These are phyloP conservation scores for Phytomonas francai DNA, from an alignment of 208 protist genomes.

Conservation along the genomic window DNA sequence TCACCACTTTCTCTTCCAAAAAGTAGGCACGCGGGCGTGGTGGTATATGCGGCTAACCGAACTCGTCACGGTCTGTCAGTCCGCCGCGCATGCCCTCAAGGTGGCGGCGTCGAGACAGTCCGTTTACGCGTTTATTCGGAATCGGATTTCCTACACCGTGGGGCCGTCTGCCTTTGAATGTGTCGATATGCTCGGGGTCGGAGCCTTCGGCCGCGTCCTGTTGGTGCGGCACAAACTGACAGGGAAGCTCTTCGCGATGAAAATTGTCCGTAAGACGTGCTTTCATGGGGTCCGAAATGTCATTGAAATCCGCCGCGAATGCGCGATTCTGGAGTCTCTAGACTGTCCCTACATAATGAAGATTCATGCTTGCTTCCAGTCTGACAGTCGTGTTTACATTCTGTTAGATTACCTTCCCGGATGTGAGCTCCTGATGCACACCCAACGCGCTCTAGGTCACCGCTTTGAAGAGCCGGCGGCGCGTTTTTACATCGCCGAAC, in stretches of 20 bases:
- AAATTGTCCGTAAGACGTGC: slow-evolving; percentile 53
- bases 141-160: slow-evolving; percentile 29
- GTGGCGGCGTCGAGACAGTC: slow-evolving; percentile 20
- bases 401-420: slow-evolving; percentile 90
- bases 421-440: slow-evolving; percentile 91
- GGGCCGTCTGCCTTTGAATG: slow-evolving; percentile 44
- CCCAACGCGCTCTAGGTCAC: slow-evolving; percentile 40
- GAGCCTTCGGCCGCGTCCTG: slow-evolving; percentile 68
- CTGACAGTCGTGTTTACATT: slow-evolving; percentile 78
- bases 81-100: slow-evolving; percentile 9
- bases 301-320: slow-evolving; percentile 61
- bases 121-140: slow-evolving; percentile 26
- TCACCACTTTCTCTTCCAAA: slow-evolving; percentile 69
- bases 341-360: slow-evolving; percentile 85
- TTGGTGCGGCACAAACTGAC: slow-evolving; percentile 59
- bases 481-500: slow-evolving; percentile 88
- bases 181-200: slow-evolving; percentile 56
- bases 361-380: slow-evolving; percentile 78
- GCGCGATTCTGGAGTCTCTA: slow-evolving; percentile 46
- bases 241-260: slow-evolving; percentile 56
- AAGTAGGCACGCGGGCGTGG: slow-evolving; percentile 25
- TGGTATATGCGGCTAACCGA: slow-evolving; percentile 34
- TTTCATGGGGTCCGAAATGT: slow-evolving; percentile 54
- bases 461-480: slow-evolving; percentile 48
- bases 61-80: slow-evolving; percentile 25